Percentiles rank a stretch among this genome's conserved stretches.
These are phyloP conservation scores for Boletus coccyginus DNA, from an alignment of 768 basidiomycete genomes.

Conservation along the genomic window DNA sequence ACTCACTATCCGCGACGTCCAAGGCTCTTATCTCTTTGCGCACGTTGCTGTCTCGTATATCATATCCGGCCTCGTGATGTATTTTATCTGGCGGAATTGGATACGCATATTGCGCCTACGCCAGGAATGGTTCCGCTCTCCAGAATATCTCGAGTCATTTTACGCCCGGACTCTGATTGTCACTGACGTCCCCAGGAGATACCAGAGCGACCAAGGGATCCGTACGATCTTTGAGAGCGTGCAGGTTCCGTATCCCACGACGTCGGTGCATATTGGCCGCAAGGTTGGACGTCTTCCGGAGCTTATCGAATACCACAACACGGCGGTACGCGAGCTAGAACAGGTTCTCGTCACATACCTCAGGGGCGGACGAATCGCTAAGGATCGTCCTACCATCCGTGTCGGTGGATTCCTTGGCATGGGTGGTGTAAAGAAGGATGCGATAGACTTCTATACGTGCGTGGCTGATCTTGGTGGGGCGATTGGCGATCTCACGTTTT, in stretches of 20 bases:
- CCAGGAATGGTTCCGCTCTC: slow-evolving; percentile 83
- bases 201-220: slow-evolving; percentile 84
- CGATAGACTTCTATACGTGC: slow-evolving; percentile 91
- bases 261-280: slow-evolving; percentile 85
- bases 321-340: slow-evolving; percentile 92
- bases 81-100: slow-evolving; percentile 75
- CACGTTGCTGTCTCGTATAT: slow-evolving; percentile 84
- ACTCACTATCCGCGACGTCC: slow-evolving; percentile 84
- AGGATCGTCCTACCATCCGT: slow-evolving; percentile 77
- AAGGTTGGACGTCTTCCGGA: slow-evolving; percentile 86
- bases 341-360: slow-evolving; percentile 85
- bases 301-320: slow-evolving; percentile 88
- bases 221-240: slow-evolving; percentile 68
- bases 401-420: slow-evolving; percentile 79
- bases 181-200: slow-evolving; percentile 72
- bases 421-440: slow-evolving; percentile 84
- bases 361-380: slow-evolving; percentile 75
- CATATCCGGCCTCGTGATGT: slow-evolving; percentile 72
- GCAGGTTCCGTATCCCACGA: slow-evolving; percentile 86
- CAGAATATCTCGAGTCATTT: slow-evolving; percentile 86
- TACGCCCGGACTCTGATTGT: slow-evolving; percentile 91
- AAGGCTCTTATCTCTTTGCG: slow-evolving; percentile 69
- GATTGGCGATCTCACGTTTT: slow-evolving; percentile 4
- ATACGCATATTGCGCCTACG: slow-evolving; percentile 75
- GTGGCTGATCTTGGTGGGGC: slow-evolving; percentile 28